phyloP scores from a whole-genome alignment of 1,284 basidiomycete genomes.

The Ustilago bromivora region DNA sequence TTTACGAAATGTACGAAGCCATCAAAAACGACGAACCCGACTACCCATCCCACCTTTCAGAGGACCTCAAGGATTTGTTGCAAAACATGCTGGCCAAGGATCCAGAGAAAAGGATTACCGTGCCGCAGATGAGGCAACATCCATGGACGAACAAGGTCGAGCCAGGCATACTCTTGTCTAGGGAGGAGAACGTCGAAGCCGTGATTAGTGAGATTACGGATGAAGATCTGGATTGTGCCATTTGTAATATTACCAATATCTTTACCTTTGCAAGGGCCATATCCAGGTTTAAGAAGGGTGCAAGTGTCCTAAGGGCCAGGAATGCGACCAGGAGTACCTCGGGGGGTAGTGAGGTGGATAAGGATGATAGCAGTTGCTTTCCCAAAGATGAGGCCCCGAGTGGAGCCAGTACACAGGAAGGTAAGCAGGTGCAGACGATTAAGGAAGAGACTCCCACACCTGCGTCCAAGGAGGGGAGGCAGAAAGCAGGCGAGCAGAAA shows the following conservation, averaged over 20 bases:
- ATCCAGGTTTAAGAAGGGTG: conserved; percentile 63
- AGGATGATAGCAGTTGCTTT: conserved; percentile 39
- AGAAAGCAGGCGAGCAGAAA: not conserved
- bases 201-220: conserved; percentile 65
- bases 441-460: conserved; percentile 27
- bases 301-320: conserved; percentile 27
- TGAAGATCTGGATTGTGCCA: conserved; percentile 66
- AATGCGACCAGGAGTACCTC: conserved; percentile 31
- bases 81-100: conserved; percentile 61
- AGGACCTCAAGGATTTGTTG: conserved; percentile 52
- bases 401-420: conserved; percentile 10
- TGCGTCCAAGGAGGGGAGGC: not conserved
- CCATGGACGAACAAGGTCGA: conserved; percentile 59
- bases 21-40: conserved; percentile 71
- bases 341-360: conserved; percentile 22
- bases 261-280: conserved; percentile 68
- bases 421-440: conserved; percentile 22
- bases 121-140: conserved; percentile 56
- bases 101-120: conserved; percentile 57
- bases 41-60: conserved; percentile 55
- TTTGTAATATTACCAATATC: conserved; percentile 65
- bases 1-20: conserved; percentile 72
- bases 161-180: conserved; percentile 41
- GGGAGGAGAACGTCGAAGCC: conserved; percentile 54
- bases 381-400: conserved; percentile 20